Base-by-base conservation (phyloP, 371 early-diverging fungal species). In the Thermomucor indicae-seudaticae region DNA sequence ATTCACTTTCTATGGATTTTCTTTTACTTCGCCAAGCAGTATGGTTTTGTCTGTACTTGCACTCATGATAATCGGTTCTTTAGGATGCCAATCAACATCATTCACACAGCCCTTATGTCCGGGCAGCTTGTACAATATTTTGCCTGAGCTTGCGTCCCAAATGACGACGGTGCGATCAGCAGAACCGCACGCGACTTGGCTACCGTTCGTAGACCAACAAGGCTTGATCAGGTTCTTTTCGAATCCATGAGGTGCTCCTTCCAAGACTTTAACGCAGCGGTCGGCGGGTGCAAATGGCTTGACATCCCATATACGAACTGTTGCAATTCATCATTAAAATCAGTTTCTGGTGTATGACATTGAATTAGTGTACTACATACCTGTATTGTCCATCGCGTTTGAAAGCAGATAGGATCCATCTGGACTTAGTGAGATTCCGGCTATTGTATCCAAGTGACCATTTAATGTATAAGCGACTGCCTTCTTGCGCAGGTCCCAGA, bases 61-160 rank as follows among this genome's bases (percentile, higher is more conserved):
- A 6, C 91, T 90, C 53, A 90, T 80, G 31, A 96, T 62, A 41
- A 98, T 89, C 7, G 93, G 92, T 47, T 93, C 92, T 35, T 67
- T 80, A 16, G 95, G 93, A 62, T 94, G 94, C 82, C 92, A 99
- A 58, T 95, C 96, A 0, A 97, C 98, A 42, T 95, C 93, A 53
- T 93, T 98, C 3, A 98, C 96, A 53, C 87, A 86, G 14, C 90
- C 96, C 61, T 93, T 93, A 70, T 99, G 99, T 0, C 99, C 99
- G 14, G 94, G 96, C 25, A 98, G 59, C 73, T 95, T 97, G 77
- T 92, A 94, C 23, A 90, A 70, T 41, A 95, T 90, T 54, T 86
- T 83, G 38, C 87, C 81, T 20, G 88, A 86, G n/a, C 79, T 62
- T 4, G 88, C 84, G 56, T 94, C 88, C 99, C 99, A 99, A 31